Percentiles rank a stretch among this genome's conserved stretches.
Conservation (phyloP, 192 early-diverging fungal genomes). For the Coemansia sp. region DNA sequence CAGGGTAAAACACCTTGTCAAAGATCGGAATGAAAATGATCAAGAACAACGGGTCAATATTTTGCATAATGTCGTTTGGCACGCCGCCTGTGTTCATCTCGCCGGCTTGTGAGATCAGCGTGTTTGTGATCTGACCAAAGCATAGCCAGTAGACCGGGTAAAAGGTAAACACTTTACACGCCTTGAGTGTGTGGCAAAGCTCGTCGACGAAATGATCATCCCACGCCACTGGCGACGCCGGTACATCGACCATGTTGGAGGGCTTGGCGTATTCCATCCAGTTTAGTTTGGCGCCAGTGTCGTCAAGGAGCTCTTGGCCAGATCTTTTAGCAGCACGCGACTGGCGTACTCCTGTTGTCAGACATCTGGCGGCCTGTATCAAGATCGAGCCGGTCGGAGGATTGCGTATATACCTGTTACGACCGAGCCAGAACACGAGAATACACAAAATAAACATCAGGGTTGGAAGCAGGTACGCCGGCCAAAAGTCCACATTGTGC, state of each 20-base stretch:
- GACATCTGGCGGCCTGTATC: slow-evolving; percentile 11
- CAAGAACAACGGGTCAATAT: slow-evolving; percentile 68
- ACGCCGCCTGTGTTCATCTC: slow-evolving; percentile 60
- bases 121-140: slow-evolving; percentile 66
- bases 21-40: slow-evolving; percentile 74
- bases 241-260: slow-evolving; percentile 19
- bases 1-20: slow-evolving; percentile 65
- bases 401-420: slow-evolving; percentile 42
- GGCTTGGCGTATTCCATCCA: slow-evolving; percentile 40
- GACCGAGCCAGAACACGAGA: slow-evolving; percentile 53
- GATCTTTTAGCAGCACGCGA: slow-evolving; percentile 22
- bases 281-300: slow-evolving; percentile 6
- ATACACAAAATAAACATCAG: slow-evolving; percentile 55
- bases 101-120: slow-evolving; percentile 64
- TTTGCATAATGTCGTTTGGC: slow-evolving; percentile 71
- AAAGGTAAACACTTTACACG: slow-evolving; percentile 45
- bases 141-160: slow-evolving; percentile 46
- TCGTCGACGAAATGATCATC: slow-evolving; percentile 39
- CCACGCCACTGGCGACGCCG: slow-evolving; percentile 7
- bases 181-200: slow-evolving; percentile 23
- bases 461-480: slow-evolving; percentile 57
- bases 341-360: slow-evolving; percentile 25
- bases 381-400: slow-evolving; percentile 58
- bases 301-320: not conserved
- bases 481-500: slow-evolving; percentile 55